Evolutionary conservation across 2,329 filamentous ascomycete genomes (phyloP).

Genomic region (Corynespora cassiicola): DNA sequence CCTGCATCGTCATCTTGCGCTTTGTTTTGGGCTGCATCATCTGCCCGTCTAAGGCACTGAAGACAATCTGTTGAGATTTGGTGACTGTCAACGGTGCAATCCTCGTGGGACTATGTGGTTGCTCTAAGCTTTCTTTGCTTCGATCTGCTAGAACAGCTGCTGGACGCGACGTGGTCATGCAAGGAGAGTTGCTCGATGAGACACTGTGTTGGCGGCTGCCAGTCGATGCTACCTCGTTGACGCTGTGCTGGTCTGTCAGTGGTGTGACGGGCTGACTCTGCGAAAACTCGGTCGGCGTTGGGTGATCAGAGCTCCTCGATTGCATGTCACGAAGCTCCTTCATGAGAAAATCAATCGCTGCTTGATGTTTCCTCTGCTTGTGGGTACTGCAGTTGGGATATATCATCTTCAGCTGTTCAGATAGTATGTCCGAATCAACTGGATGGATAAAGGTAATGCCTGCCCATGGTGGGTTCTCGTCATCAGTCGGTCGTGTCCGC

Average conservation of each 20-base stretch:
- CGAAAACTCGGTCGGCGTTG: not conserved
- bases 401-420: constrained; percentile 23
- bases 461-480: constrained; percentile 31
- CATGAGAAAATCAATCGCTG: constrained; percentile 33
- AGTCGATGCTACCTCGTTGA: not conserved
- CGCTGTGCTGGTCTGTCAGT: constrained; percentile 3
- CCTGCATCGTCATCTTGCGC: constrained; percentile 32
- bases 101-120: not conserved
- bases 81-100: not conserved
- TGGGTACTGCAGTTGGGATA: constrained; percentile 27
- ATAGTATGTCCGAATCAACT: constrained; percentile 31
- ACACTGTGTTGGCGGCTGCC: constrained; percentile 6
- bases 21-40: constrained; percentile 28
- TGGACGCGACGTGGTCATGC: constrained; percentile 1
- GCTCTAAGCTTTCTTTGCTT: not conserved
- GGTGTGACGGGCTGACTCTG: constrained; percentile 1
- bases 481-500: constrained; percentile 22
- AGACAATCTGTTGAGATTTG: constrained; percentile 26
- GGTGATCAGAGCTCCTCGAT: constrained; percentile 1
- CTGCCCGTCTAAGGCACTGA: constrained; percentile 26
- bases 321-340: constrained; percentile 28
- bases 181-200: constrained; percentile 10
- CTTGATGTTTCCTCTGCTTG: constrained; percentile 32
- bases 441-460: constrained; percentile 28
- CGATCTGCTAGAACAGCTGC: constrained; percentile 6